Base-by-base conservation (phyloP, 495 filamentous ascomycete genomes). In the Hypoxylon intermedium region DNA sequence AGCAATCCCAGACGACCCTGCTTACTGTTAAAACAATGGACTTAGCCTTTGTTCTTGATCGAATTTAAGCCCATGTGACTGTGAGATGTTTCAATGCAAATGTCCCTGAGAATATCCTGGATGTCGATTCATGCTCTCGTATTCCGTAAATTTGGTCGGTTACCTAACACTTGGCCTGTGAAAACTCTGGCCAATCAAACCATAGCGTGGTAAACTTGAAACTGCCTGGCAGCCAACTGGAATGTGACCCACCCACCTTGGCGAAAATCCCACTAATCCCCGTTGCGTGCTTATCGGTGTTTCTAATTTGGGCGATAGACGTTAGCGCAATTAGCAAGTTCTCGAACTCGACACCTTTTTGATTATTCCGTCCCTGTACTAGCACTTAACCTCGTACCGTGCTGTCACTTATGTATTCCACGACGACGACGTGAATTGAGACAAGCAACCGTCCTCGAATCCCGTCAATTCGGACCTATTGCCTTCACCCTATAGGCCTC, bases 291-390 rank as follows among this genome's bases (percentile, higher is more conserved):
- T 65, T 65, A 65, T 65, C 62, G 23, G 12, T 1, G 18, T 59
- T 59, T n/a, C 56, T 65, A 60, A 65, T 60, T 65, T 60, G 20
- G 46, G 16, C 13, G 56, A 65, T 60, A 65, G 28, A 26, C 46
- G 48, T 49, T 66, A 66, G 57, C 51, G 67, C 51, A 58, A 63
- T 31, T 64, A 50, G 51, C 20, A 15, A 55, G 21, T 40, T 51
- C 42, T 47, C 50, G 43, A 64, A 60, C 53, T 58, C 63, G 56
- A 69, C 67, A 67, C 67, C 63, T 70, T 70, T 66, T 63, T 55
- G 34, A 59, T 69, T 61, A 66, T 56, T 61, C 21, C 45, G 45
- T 47, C 53, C 31, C 42, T 64, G 47, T 60, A 51, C 63, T 26
- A n/a, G n/a, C n/a, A n/a, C n/a, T 26, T 7, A 7, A 4, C 6